These are phyloP conservation scores for Globisporangium alternatum DNA, from an alignment of 352 stramenopile species.

Conservation along the genomic window DNA sequence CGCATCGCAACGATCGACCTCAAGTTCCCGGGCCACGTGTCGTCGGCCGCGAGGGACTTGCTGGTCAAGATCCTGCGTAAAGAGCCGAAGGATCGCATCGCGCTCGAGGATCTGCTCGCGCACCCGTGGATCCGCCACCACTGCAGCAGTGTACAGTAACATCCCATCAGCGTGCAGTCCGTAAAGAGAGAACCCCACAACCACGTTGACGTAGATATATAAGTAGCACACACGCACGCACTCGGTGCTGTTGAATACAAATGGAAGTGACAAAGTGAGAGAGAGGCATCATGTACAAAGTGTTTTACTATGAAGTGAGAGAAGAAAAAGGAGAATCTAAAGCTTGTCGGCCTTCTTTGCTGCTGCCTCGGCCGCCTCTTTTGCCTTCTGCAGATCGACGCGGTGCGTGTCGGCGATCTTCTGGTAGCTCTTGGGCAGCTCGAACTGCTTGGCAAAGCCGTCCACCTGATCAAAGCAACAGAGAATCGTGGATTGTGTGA, in stretches of 20 bases:
- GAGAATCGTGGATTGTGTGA: neutral
- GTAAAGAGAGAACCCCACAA: neutral
- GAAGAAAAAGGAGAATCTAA: neutral
- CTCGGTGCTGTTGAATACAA: conserved; percentile 7
- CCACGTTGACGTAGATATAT: conserved; percentile 8
- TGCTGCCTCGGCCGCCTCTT: conserved; percentile 25
- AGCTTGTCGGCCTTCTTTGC: conserved; percentile 17
- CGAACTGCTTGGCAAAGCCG: conserved; percentile 75
- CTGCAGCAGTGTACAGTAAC: conserved; percentile 25
- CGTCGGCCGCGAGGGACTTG: conserved; percentile 90
- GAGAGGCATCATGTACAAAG: neutral
- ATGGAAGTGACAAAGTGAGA: neutral
- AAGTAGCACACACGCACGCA: conserved; percentile 1
- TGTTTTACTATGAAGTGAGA: neutral
- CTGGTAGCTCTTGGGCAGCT: conserved; percentile 62
- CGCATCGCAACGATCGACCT: conserved; percentile 96
- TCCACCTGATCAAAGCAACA: conserved; percentile 32
- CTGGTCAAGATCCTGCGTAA: conserved; percentile 95
- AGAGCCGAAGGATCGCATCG: conserved; percentile 92
- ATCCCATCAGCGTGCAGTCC: neutral
- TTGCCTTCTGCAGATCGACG: conserved; percentile 28
- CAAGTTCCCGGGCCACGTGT: conserved; percentile 92
- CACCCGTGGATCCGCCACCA: conserved; percentile 95
- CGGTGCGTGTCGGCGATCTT: conserved; percentile 60
- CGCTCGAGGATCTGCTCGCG: conserved; percentile 89